Evolutionary conservation across 768 basidiomycete genomes (phyloP).

Genomic region (Coprinopsis cinerea): DNA sequence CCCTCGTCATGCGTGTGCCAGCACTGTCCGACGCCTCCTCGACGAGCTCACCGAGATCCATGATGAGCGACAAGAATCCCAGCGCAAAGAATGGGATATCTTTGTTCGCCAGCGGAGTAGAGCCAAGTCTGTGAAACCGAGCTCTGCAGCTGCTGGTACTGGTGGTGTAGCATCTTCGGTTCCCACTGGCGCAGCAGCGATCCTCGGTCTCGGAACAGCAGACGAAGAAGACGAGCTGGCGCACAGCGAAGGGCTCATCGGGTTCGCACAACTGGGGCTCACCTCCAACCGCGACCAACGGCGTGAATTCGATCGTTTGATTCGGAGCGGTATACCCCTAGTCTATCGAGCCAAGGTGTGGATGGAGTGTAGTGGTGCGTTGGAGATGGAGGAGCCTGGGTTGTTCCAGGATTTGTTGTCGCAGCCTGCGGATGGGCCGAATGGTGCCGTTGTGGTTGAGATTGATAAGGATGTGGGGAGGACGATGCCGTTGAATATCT

Average conservation of each 20-base stretch:
- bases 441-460: constrained; percentile 57
- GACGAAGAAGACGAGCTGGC: constrained; percentile 67
- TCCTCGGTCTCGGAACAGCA: constrained; percentile 61
- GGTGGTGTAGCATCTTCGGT: constrained; percentile 19
- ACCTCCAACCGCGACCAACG: constrained; percentile 73
- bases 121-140: constrained; percentile 28
- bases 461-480: constrained; percentile 95
- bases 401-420: constrained; percentile 80
- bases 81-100: constrained; percentile 80
- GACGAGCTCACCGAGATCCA: constrained; percentile 76
- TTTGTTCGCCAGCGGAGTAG: constrained; percentile 72
- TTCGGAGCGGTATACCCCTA: constrained; percentile 85
- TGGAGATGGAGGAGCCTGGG: constrained; percentile 91
- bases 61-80: constrained; percentile 65
- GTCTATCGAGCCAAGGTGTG: constrained; percentile 84
- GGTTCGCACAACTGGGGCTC: constrained; percentile 83
- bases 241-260: constrained; percentile 83
- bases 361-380: constrained; percentile 89
- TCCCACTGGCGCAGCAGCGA: constrained; percentile 49
- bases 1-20: constrained; percentile 69
- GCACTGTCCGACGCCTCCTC: constrained; percentile 69
- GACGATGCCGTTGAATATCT: constrained; percentile 92
- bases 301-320: constrained; percentile 71
- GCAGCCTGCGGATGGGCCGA: constrained; percentile 33
- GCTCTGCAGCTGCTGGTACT: constrained; percentile 14